A percentile compares a stretch with the other conserved stretches of the same genome.
Evolutionary conservation across 2,329 filamentous ascomycete genomes (phyloP).

Genomic region (Cercospora sp.): DNA sequence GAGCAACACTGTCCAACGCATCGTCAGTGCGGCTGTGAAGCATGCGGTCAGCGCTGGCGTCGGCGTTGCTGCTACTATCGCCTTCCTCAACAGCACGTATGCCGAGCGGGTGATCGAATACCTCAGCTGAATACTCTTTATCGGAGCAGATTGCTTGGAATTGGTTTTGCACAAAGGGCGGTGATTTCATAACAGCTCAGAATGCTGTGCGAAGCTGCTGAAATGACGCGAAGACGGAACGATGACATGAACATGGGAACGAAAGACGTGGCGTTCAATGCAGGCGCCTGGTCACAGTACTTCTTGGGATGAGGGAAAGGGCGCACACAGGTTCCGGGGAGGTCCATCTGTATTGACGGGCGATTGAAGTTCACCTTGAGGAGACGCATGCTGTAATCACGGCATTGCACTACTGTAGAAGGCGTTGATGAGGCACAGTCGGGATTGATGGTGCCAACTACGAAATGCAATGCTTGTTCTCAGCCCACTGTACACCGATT

Average conservation of each 20-base stretch:
- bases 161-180: neutral
- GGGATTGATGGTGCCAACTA: neutral
- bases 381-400: neutral
- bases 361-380: neutral
- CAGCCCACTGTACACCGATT: neutral
- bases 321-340: neutral
- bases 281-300: neutral
- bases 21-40: constrained; percentile 21
- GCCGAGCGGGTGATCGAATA: constrained; percentile 31
- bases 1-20: constrained; percentile 13
- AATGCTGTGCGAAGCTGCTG: neutral
- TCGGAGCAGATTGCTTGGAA: neutral
- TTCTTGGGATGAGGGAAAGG: neutral
- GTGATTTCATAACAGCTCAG: neutral
- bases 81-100: constrained; percentile 33
- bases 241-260: neutral
- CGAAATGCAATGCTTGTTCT: neutral
- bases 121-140: constrained; percentile 17
- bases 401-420: neutral
- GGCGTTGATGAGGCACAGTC: neutral
- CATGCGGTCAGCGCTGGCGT: constrained; percentile 25
- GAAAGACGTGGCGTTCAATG: neutral
- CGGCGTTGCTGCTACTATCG: constrained; percentile 30
- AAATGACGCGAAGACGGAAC: neutral
- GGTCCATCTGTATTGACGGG: neutral